Evolutionary conservation across 768 basidiomycete species (phyloP).

Genomic region (Tricholoma saponaceum): DNA sequence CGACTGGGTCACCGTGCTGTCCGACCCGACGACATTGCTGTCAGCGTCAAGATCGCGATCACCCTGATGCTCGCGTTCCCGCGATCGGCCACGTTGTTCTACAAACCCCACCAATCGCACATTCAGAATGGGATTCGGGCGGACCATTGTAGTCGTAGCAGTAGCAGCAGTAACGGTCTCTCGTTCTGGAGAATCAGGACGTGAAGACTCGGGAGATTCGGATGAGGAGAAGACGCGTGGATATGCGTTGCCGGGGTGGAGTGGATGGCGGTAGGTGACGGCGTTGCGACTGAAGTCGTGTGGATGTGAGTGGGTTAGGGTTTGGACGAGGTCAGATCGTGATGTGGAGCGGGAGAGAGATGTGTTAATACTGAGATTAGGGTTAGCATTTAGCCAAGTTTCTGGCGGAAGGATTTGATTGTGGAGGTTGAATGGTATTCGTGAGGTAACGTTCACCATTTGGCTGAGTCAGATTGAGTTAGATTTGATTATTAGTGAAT

Average conservation of each 20-base stretch:
- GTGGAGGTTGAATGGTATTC: slow-evolving; percentile 24
- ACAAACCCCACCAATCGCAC: slow-evolving; percentile 13
- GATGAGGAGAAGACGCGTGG: not conserved
- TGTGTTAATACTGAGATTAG: not conserved
- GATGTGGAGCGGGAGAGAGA: slow-evolving; percentile 10
- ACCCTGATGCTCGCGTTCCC: not conserved
- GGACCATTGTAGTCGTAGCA: too few species aligned
- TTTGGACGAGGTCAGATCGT: slow-evolving; percentile 6
- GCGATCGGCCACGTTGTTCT: slow-evolving; percentile 1
- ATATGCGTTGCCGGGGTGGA: not conserved
- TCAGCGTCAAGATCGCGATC: not conserved
- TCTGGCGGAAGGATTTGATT: slow-evolving; percentile 9
- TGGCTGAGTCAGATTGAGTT: slow-evolving; percentile 8
- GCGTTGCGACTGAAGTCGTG: not conserved
- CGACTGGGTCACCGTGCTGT: not conserved
- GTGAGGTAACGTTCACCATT: slow-evolving; percentile 22
- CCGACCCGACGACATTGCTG: not conserved
- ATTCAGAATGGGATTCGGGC: slow-evolving; percentile 16
- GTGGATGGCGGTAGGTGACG: not conserved
- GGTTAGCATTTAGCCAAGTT: not conserved
- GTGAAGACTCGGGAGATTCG: slow-evolving; percentile 9
- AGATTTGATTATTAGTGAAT: not conserved
- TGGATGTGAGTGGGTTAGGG: not conserved
- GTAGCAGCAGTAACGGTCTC: not conserved
- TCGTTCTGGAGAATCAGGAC: slow-evolving; percentile 9